Evolutionary conservation across 768 basidiomycete genomes (phyloP), one percentile per base, ranked within the genome.

Genomic region (Asterophora lycoperdoides): DNA sequence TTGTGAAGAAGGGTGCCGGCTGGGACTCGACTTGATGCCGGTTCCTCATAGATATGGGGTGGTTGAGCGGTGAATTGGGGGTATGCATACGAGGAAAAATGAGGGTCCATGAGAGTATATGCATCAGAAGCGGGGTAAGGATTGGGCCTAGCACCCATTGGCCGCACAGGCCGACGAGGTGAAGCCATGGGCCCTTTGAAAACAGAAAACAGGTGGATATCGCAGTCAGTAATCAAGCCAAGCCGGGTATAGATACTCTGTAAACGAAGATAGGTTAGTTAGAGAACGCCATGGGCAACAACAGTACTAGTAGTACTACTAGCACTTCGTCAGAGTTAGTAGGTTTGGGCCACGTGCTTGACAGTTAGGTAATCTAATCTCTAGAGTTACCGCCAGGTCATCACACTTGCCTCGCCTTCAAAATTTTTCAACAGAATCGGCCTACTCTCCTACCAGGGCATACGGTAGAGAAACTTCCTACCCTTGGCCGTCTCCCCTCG

Each of bases 1-100:
- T 89, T 86, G 77, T 93, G 89, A 33, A 92, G 71, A 44, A 91
- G 69, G 6, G 87, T 87, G 20, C 85, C 87, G 11, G 75, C 77
- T 45, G 81, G 81, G 54, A 85, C n/a, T n/a, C n/a, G 67, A 49
- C 77, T 72, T 28, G 73, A 73, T n/a, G 70, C 58, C 29, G 69
- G 68, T 48, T 72, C 70, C 58, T 78, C 68, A 57, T 70, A 68
- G 28, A 65, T 52, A 57, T 68, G 63, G 54, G 69, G 68, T 32
- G 69, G 66, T 46, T 66, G 68, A 43, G 72, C 58, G 57, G 58
- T 40, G 47, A 64, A 65, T 41, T 68, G 69, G 37, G 77, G 72
- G 57, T 71, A 75, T 15, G 75, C 55, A 67, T 72, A 68, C 20
- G 70, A 65, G 17, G 66, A 62, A 52, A 63, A 70, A 61, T 70